Conservation (phyloP, 306 rosid genomes). For the Hippophae gyantsensis region DNA sequence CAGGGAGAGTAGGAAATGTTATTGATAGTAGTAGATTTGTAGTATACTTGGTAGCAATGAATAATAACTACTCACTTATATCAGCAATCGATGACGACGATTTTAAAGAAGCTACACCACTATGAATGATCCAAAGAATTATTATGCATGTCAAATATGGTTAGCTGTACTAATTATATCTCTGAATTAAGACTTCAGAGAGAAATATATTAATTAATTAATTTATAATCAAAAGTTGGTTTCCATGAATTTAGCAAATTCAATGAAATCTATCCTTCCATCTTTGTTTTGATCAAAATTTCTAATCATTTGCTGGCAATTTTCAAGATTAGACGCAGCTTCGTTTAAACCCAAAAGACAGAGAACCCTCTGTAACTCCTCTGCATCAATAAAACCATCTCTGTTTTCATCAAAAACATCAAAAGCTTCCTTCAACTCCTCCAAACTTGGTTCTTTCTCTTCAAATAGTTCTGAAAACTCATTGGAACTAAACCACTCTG, state of each 20-base stretch:
- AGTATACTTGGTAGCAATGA: too few relatives aligned
- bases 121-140: too few relatives aligned
- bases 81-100: too few relatives aligned
- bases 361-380: slow-evolving; percentile 61
- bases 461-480: slow-evolving; percentile 55
- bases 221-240: slow-evolving; percentile 33
- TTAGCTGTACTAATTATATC: too few relatives aligned
- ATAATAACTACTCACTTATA: too few relatives aligned
- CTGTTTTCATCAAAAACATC: slow-evolving; percentile 70
- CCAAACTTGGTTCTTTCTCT: slow-evolving; percentile 74
- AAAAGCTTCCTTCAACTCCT: slow-evolving; percentile 78
- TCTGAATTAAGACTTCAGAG: too few relatives aligned
- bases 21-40: too few relatives aligned
- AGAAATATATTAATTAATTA: too few relatives aligned
- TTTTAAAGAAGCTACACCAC: too few relatives aligned
- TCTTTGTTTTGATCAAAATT: slow-evolving; percentile 47
- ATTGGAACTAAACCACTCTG: slow-evolving; percentile 21
- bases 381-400: slow-evolving; percentile 70
- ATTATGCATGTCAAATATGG: too few relatives aligned
- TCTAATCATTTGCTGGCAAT: slow-evolving; percentile 65
- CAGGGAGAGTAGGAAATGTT: too few relatives aligned
- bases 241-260: slow-evolving; percentile 71
- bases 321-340: slow-evolving; percentile 25
- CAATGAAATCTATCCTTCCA: slow-evolving; percentile 66
- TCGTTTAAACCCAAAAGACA: slow-evolving; percentile 45